phyloP scores from a whole-genome alignment of 352 stramenopile genomes.

The Phytophthora melonis region DNA sequence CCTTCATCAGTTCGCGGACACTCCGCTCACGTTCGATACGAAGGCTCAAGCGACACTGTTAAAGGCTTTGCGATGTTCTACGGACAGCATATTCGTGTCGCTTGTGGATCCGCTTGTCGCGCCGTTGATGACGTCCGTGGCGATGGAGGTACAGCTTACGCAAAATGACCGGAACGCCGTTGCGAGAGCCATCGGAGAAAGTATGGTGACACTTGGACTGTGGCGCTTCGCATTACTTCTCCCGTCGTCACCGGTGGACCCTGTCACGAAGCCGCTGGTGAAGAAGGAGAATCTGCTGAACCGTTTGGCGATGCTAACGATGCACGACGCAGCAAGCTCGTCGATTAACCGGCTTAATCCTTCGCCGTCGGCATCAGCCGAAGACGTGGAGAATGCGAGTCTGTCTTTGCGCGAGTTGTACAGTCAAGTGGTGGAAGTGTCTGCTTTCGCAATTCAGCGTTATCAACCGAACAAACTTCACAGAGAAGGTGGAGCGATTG shows the following conservation, averaged over 20 bases:
- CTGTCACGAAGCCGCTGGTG: conserved; percentile 93
- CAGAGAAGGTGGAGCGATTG: conserved; percentile 21
- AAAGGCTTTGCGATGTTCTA: conserved; percentile 45
- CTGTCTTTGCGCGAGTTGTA: conserved; percentile 31
- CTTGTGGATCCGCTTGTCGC: conserved; percentile 56
- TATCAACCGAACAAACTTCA: conserved; percentile 39
- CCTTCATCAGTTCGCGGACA: conserved; percentile 33
- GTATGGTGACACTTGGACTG: conserved; percentile 93
- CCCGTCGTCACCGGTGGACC: conserved; percentile 96
- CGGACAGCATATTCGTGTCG: conserved; percentile 41
- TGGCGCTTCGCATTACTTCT: conserved; percentile 94
- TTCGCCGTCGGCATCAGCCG: conserved; percentile 40
- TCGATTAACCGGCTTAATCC: conserved; percentile 69
- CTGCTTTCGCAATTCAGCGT: conserved; percentile 61
- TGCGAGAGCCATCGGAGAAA: conserved; percentile 57
- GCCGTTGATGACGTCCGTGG: conserved; percentile 40
- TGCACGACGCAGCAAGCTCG: conserved; percentile 66
- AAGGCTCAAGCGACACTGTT: conserved; percentile 37
- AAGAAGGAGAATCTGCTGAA: conserved; percentile 94
- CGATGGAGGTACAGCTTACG: background rate
- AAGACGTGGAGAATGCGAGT: conserved; percentile 20
- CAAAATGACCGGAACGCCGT: conserved; percentile 2
- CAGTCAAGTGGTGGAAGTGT: conserved; percentile 40
- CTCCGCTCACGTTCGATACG: conserved; percentile 25
- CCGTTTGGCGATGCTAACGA: conserved; percentile 78